phyloP scores from a whole-genome alignment of 208 protist species.

The Kentomonas sorsogonicus region DNA sequence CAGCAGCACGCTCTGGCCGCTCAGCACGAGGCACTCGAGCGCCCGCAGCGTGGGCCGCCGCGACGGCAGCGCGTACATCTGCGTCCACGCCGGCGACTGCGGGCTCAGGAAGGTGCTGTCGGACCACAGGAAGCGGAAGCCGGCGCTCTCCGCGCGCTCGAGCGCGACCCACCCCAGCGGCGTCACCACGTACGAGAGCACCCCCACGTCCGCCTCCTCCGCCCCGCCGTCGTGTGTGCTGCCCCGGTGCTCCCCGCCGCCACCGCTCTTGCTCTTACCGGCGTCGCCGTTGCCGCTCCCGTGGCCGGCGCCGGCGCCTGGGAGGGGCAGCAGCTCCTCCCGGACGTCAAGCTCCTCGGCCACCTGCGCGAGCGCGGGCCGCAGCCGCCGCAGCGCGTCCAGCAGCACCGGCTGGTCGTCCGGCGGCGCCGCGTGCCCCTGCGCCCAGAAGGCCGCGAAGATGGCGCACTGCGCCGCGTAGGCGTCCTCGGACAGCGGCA shows the following conservation, averaged over 20 bases:
- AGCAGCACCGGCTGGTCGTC: conserved; percentile 7
- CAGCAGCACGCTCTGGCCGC: conserved; percentile 68
- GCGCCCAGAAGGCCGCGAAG: conserved; percentile 57
- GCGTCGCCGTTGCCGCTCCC: no score
- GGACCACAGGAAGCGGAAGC: conserved; percentile 40
- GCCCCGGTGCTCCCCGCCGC: no score
- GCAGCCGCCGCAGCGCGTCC: conserved; percentile 11
- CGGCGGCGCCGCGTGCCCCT: conserved; percentile 18
- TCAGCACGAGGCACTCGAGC: conserved; percentile 68
- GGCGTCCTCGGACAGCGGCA: conserved; percentile 20
- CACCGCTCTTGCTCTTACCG: no score
- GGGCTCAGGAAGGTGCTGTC: conserved; percentile 26
- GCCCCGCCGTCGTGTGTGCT: conserved; percentile 12
- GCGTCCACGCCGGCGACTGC: conserved; percentile 38
- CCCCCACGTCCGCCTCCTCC: conserved; percentile 29
- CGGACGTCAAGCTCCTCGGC: conserved; percentile 17
- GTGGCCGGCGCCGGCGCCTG: no score
- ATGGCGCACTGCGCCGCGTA: conserved; percentile 44
- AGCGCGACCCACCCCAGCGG: conserved; percentile 68
- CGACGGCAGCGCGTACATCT: conserved; percentile 56
- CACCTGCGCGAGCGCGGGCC: conserved; percentile 13
- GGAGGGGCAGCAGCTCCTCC: conserved; percentile 23
- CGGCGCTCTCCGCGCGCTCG: conserved; percentile 28
- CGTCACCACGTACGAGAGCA: conserved; percentile 35
- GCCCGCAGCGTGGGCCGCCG: conserved; percentile 40